Evolutionary conservation across 2,329 filamentous ascomycete genomes (phyloP).

Genomic region (Myriosclerotinia curreyana): DNA sequence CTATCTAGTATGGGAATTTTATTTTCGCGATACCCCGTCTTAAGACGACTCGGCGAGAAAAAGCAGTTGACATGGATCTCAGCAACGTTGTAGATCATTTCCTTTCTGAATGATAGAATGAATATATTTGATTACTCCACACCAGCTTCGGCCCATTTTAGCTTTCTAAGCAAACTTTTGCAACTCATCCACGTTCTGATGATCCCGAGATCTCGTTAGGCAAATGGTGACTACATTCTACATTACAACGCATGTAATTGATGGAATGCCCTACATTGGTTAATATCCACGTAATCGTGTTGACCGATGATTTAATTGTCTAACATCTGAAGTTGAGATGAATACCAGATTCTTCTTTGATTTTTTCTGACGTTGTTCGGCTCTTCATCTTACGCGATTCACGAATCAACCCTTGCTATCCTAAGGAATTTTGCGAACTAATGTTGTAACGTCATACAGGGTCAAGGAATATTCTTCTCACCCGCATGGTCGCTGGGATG

Average conservation of each 20-base stretch:
- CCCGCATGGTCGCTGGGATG: conserved; percentile 12
- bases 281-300: neutral
- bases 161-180: neutral
- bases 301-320: neutral
- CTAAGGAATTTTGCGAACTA: neutral
- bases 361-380: conserved; percentile 10
- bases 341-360: neutral
- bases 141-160: conserved; percentile 1
- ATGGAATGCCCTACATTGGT: conserved; percentile 12
- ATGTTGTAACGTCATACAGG: conserved; percentile 14
- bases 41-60: neutral
- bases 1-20: neutral
- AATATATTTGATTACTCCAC: conserved; percentile 12
- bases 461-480: conserved; percentile 14
- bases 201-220: conserved; percentile 9
- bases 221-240: neutral
- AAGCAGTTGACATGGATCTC: conserved; percentile 9
- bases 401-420: conserved; percentile 14
- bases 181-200: conserved; percentile 19
- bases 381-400: neutral
- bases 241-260: neutral
- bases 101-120: neutral
- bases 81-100: conserved; percentile 15
- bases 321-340: neutral
- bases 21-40: neutral